Evolutionary conservation across 257 asterid species (phyloP).

Genomic region (Forsythia suspensa): DNA sequence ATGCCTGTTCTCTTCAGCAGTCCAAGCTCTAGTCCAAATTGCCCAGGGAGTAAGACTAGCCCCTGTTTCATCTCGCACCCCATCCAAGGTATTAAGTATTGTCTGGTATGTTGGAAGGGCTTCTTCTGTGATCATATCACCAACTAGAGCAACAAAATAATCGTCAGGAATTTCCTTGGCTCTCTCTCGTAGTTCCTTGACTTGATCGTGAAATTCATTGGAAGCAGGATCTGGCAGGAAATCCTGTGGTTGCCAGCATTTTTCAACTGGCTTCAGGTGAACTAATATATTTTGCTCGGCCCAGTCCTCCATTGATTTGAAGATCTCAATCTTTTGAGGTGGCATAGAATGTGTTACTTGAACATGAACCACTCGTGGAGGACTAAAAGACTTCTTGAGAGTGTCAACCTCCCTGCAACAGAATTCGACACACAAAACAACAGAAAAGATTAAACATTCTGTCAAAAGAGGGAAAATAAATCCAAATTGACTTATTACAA

Average conservation of each 20-base stretch:
- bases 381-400: constrained; percentile 53
- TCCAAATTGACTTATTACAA: too few relatives aligned
- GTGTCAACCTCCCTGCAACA: constrained; percentile 51
- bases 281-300: constrained; percentile 59
- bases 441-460: not conserved
- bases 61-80: constrained; percentile 84
- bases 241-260: constrained; percentile 90
- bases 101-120: constrained; percentile 91
- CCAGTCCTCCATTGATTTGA: constrained; percentile 67
- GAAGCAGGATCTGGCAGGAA: constrained; percentile 82
- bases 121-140: constrained; percentile 91
- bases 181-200: constrained; percentile 65
- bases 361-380: constrained; percentile 56
- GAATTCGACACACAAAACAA: not conserved
- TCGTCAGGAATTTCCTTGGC: constrained; percentile 82
- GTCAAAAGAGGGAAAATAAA: too few relatives aligned
- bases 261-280: constrained; percentile 84
- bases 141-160: constrained; percentile 70
- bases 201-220: constrained; percentile 69
- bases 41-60: constrained; percentile 90
- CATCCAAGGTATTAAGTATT: constrained; percentile 81
- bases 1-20: constrained; percentile 86
- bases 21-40: constrained; percentile 87
- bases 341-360: constrained; percentile 87
- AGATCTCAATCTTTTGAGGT: constrained; percentile 72